Evolutionary conservation across 208 protist species (phyloP), one percentile per base, ranked within the genome.

Genomic region (Trypanosoma platydactyli): DNA sequence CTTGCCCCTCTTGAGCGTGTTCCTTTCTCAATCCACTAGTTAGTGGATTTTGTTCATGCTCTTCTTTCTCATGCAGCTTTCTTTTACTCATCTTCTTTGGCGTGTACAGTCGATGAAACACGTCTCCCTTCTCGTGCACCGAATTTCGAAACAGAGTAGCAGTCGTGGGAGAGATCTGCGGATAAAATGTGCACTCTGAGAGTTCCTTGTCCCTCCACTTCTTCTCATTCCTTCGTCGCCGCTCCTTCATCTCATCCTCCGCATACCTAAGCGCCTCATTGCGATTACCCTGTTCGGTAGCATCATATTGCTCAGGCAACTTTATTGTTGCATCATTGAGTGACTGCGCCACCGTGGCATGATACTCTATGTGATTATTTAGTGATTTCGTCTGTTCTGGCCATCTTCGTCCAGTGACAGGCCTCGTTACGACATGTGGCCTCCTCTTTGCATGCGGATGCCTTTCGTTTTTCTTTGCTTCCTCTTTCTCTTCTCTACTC

Each of bases 101-200:
- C 3, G 81, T 84, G 80, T 91, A 91, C 9, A 94, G 77, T 0
- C 88, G 84, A 12, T 89, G 67, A 76, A 88, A 91, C 27, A 94
- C 88, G 38, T 53, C 64, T 9, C 49, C 53, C 16, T 49, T 64
- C 1, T 52, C 61, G n/a, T 55, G 40, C 16, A 6, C 38, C 11
- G 11, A 16, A 22, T 73, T 55, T 0, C 27, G 62, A 30, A 54
- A 68, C 42, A 94, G 79, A 1, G 78, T 68, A 1, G 61, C 73
- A 12, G 89, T 86, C 15, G 74, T 83, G 1, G 83, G 85, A 1
- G 83, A 83, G 12, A 94, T 64, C 3, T 64, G 67, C 15, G 89
- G 89, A 35, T 85, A 81, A 42, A 94, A 94, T 16, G 83, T 94
- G 58, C 89, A 94, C 61, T 90, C 83, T 29, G 71, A 29, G 11